Evolutionary conservation across 2,329 filamentous ascomycete species (phyloP).

Genomic region (Drechslera avenae): DNA sequence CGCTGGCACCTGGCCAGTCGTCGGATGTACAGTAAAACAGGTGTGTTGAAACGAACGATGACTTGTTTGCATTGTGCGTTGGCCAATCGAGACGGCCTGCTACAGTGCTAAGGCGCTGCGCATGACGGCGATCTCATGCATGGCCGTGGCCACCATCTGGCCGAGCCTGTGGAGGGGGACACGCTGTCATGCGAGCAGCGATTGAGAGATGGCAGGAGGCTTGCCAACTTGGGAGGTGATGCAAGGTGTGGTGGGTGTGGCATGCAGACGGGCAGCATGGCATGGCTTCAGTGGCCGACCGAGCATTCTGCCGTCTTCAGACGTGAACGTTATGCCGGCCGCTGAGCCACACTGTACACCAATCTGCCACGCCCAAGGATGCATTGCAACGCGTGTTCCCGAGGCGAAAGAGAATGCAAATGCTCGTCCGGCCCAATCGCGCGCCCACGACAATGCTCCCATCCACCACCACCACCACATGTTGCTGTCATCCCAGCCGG

Average conservation of each 20-base stretch:
- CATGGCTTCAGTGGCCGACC: not conserved
- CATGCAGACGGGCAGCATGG: too few species aligned
- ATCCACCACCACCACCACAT: too few species aligned
- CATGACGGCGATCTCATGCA: constrained; percentile 28
- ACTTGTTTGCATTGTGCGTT: constrained; percentile 23
- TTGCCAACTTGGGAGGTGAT: not conserved
- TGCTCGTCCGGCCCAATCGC: constrained; percentile 8
- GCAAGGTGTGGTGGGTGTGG: too few species aligned
- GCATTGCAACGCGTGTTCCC: constrained; percentile 29
- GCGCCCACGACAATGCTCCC: constrained; percentile 16
- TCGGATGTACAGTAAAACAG: constrained; percentile 21
- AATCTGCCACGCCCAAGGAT: constrained; percentile 20
- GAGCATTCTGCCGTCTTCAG: not conserved
- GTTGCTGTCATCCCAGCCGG: too few species aligned
- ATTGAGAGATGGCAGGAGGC: constrained; percentile 10
- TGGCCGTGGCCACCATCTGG: constrained; percentile 26
- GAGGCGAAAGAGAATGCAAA: constrained; percentile 24
- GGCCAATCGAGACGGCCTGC: constrained; percentile 18
- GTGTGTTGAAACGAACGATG: constrained; percentile 34
- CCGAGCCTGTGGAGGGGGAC: constrained; percentile 11
- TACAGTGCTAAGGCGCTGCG: constrained; percentile 16
- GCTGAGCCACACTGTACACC: constrained; percentile 18
- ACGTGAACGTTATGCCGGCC: constrained; percentile 1
- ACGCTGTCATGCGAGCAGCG: constrained; percentile 21
- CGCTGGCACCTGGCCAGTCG: constrained; percentile 27